Evolutionary conservation across 192 early-diverging fungal species (phyloP).

Genomic region (Glomus cerebriforme): DNA sequence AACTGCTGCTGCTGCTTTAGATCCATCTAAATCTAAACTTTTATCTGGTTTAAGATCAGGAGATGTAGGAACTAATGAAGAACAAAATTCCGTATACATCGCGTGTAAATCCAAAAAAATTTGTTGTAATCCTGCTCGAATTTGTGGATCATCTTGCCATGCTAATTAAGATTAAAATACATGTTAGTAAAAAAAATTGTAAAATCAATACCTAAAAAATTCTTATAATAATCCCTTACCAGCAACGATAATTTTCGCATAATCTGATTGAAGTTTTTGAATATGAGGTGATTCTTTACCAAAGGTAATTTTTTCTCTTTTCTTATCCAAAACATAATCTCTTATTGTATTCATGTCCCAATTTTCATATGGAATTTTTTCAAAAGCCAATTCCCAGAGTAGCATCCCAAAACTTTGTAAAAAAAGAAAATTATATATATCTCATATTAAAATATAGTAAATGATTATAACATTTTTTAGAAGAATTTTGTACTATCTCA

Average conservation of each 20-base stretch:
- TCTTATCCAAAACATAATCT: neutral
- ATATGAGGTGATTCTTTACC: neutral
- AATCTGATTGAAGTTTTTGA: neutral
- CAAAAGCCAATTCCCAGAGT: conserved; percentile 4
- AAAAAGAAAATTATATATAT: neutral
- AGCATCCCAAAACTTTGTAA: conserved; percentile 7
- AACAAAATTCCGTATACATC: neutral
- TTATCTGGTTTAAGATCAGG: neutral
- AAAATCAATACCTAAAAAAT: neutral
- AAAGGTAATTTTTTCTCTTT: conserved; percentile 13
- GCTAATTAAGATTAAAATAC: neutral
- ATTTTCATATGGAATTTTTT: conserved; percentile 12
- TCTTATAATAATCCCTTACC: neutral
- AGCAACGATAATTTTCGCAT: neutral
- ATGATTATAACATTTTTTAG: neutral
- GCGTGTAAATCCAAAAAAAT: neutral
- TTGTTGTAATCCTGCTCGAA: neutral
- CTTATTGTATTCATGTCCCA: neutral
- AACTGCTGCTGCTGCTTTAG: neutral
- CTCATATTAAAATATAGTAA: neutral
- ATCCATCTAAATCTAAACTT: neutral
- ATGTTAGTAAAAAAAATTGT: neutral
- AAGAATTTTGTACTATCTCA: neutral
- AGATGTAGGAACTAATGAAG: neutral
- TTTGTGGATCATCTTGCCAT: neutral